These are phyloP conservation scores for Hypoxylon sp. DNA, from an alignment of 2,329 filamentous ascomycete genomes.

Conservation along the genomic window DNA sequence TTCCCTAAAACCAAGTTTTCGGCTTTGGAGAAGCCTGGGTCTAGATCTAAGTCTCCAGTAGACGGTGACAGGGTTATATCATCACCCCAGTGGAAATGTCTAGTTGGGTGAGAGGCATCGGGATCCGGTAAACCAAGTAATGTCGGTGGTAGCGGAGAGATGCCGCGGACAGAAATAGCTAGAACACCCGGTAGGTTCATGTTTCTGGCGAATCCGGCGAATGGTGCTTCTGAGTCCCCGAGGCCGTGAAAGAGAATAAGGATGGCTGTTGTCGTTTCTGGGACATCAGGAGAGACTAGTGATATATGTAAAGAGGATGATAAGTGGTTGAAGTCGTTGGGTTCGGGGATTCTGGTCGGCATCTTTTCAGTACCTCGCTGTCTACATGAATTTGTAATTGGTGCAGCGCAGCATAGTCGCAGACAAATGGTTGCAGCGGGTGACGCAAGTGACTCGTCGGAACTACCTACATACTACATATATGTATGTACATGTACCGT, in stretches of 20 bases:
- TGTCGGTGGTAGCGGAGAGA: conserved; percentile 76
- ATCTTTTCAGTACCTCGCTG: conserved; percentile 54
- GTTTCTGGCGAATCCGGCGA: conserved; percentile 76
- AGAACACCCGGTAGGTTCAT: conserved; percentile 83
- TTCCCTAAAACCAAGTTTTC: conserved; percentile 63
- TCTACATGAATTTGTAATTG: no score
- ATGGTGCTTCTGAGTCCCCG: conserved; percentile 80
- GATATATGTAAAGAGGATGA: conserved; percentile 60
- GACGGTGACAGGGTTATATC: conserved; percentile 69
- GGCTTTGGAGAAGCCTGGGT: conserved; percentile 72
- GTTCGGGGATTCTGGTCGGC: conserved; percentile 65
- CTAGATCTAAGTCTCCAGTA: conserved; percentile 70
- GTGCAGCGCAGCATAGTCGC: background rate
- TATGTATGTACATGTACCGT: no score
- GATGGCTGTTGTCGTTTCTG: conserved; percentile 78
- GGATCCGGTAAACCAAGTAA: conserved; percentile 65
- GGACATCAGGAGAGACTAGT: conserved; percentile 66
- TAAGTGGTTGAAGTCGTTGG: conserved; percentile 65
- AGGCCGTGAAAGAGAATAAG: conserved; percentile 88
- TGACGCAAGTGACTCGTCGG: background rate
- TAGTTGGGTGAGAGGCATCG: conserved; percentile 45
- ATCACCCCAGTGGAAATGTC: conserved; percentile 76
- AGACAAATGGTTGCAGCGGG: conserved; percentile 7
- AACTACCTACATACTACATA: no score
- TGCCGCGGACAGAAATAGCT: conserved; percentile 81